phyloP scores from a whole-genome alignment of 106 monocot species.

The Allium cepa region DNA sequence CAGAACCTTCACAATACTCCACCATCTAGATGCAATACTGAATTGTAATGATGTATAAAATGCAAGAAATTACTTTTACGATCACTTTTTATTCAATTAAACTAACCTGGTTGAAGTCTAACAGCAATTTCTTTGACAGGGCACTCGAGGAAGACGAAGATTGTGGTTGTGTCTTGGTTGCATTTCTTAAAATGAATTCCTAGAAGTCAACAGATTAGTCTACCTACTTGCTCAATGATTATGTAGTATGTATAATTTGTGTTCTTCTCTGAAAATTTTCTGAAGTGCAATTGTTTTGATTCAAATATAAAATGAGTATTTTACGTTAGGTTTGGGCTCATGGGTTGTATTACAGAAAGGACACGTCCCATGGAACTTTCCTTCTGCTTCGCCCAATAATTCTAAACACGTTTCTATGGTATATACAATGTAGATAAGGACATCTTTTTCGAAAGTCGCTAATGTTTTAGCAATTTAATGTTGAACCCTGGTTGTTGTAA shows the following conservation, averaged over 20 bases:
- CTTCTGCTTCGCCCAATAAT: too few species aligned
- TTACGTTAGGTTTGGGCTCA: too few species aligned
- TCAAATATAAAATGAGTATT: too few species aligned
- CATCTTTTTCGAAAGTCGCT: too few species aligned
- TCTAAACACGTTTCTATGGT: too few species aligned
- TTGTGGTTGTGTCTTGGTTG: conserved; percentile 36
- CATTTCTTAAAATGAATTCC: conserved; percentile 83
- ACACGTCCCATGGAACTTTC: too few species aligned
- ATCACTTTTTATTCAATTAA: not conserved
- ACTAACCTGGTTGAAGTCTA: conserved; percentile 70
- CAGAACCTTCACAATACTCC: conserved; percentile 77
- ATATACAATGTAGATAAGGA: too few species aligned
- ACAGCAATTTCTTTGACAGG: conserved; percentile 39
- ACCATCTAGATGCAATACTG: conserved; percentile 49
- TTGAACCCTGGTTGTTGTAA: conserved; percentile 6
- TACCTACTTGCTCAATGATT: not conserved
- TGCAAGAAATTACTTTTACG: not conserved
- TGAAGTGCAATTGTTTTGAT: too few species aligned
- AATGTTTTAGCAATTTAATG: too few species aligned
- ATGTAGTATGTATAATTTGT: too few species aligned
- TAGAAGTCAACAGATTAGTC: conserved; percentile 5
- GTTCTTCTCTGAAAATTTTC: too few species aligned
- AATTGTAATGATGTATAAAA: not conserved
- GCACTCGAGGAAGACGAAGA: conserved; percentile 31
- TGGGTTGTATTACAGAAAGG: too few species aligned